phyloP scores from a whole-genome alignment of 176 grass and related monocot species.

The Ensete ventricosum region DNA sequence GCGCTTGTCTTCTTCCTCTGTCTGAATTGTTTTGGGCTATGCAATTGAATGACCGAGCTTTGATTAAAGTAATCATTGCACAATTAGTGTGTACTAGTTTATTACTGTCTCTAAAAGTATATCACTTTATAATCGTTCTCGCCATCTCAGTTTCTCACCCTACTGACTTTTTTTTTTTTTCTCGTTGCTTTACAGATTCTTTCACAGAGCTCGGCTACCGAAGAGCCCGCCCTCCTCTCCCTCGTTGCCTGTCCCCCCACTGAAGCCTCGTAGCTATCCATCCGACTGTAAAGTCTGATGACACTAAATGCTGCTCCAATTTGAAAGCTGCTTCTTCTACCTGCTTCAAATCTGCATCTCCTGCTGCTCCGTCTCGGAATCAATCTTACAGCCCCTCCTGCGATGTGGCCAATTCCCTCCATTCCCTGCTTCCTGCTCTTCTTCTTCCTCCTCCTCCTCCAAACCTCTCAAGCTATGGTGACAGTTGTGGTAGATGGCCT shows the following conservation, averaged over 20 bases:
- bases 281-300: slow-evolving; percentile 4
- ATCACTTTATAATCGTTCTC: background rate
- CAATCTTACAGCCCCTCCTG: background rate
- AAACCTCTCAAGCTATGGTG: background rate
- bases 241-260: background rate
- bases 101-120: background rate
- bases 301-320: background rate
- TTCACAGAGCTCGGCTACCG: background rate
- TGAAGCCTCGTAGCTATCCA: background rate
- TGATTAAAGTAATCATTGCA: slow-evolving; percentile 20
- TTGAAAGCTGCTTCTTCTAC: background rate
- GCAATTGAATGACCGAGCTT: background rate
- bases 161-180: background rate
- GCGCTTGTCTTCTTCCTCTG: background rate
- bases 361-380: background rate
- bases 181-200: background rate
- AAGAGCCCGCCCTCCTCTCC: background rate
- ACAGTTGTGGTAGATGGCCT: background rate
- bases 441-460: slow-evolving; percentile 6
- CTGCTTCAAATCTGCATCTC: background rate
- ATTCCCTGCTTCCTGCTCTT: background rate
- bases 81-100: background rate
- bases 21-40: background rate
- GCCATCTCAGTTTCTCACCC: background rate
- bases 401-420: background rate